Evolutionary conservation across 331 rosid species (phyloP).

Genomic region (Ulmus americana): DNA sequence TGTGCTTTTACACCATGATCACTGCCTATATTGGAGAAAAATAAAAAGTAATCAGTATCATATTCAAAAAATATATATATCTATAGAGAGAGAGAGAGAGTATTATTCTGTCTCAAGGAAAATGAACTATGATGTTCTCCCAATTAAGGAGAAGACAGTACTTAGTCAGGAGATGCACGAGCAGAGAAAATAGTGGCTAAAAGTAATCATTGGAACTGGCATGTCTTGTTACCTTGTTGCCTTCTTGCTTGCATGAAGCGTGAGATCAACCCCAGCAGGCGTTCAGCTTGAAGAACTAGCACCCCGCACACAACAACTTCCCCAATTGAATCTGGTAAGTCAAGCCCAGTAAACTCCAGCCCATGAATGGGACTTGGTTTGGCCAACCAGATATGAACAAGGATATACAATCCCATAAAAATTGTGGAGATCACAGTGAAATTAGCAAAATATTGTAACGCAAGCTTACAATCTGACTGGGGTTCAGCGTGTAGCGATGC

Average conservation of each 20-base stretch:
- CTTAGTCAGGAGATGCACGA: conserved; percentile 11
- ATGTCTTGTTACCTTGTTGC: conserved; percentile 47
- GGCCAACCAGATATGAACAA: conserved; percentile 65
- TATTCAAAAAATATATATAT: conserved; percentile 7
- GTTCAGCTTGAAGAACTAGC: conserved; percentile 75
- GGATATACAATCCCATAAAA: conserved; percentile 52
- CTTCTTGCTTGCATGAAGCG: conserved; percentile 82
- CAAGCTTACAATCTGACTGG: conserved; percentile 68
- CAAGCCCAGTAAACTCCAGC: conserved; percentile 82
- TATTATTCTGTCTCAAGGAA: conserved; percentile 3
- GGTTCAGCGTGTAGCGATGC: conserved; percentile 69
- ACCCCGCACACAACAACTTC: conserved; percentile 65
- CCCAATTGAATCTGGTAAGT: conserved; percentile 89
- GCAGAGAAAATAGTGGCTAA: conserved; percentile 3
- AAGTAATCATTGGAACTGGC: conserved; percentile 5
- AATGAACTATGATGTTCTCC: conserved; percentile 9
- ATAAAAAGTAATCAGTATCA: conserved; percentile 13
- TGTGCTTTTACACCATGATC: conserved; percentile 92
- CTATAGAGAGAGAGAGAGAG: conserved; percentile 9
- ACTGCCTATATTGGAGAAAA: conserved; percentile 50
- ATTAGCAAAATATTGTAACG: conserved; percentile 68
- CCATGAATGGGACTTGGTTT: conserved; percentile 60
- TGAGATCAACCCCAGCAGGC: conserved; percentile 52
- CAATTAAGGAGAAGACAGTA: conserved; percentile 1
- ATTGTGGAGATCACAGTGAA: conserved; percentile 47